Conservation (phyloP, 257 asterid genomes). For the Penstemon newberryi region DNA sequence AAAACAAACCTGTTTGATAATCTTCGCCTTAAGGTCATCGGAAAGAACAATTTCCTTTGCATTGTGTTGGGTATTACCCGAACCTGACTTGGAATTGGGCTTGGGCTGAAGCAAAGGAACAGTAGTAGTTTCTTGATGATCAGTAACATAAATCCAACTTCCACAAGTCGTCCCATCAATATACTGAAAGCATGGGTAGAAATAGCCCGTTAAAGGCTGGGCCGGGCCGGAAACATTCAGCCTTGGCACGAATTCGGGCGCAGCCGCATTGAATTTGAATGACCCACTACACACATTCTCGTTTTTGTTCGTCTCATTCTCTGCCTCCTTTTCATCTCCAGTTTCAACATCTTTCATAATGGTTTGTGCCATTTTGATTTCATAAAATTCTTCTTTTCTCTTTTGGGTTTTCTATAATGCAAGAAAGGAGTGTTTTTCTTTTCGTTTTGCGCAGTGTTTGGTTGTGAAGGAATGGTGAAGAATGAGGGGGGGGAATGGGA, state of each 20-base stretch:
- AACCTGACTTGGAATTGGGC: slow-evolving; percentile 12
- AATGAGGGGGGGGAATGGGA: neutral
- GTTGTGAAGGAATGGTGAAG: neutral
- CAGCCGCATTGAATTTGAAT: slow-evolving; percentile 76
- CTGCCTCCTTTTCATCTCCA: slow-evolving; percentile 2
- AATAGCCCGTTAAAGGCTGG: slow-evolving; percentile 61
- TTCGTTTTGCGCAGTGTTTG: neutral
- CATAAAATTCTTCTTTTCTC: neutral
- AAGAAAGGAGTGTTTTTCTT: neutral
- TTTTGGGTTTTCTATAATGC: neutral
- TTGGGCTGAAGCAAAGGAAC: slow-evolving; percentile 37
- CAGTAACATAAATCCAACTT: slow-evolving; percentile 40
- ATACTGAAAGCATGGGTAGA: slow-evolving; percentile 64
- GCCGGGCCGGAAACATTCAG: slow-evolving; percentile 19
- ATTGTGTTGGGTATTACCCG: slow-evolving; percentile 21
- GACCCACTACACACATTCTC: slow-evolving; percentile 26
- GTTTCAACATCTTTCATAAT: slow-evolving; percentile 20
- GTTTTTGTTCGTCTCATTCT: slow-evolving; percentile 13
- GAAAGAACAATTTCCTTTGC: slow-evolving; percentile 52
- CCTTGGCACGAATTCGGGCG: slow-evolving; percentile 88
- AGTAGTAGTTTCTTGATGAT: slow-evolving; percentile 42
- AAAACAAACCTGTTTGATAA: slow-evolving; percentile 73
- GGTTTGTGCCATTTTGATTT: slow-evolving; percentile 51
- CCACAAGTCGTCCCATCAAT: slow-evolving; percentile 38
- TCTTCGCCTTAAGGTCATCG: slow-evolving; percentile 68